phyloP scores from a whole-genome alignment of 129 eudicot genomes.

The Helichrysum umbraculigerum region DNA sequence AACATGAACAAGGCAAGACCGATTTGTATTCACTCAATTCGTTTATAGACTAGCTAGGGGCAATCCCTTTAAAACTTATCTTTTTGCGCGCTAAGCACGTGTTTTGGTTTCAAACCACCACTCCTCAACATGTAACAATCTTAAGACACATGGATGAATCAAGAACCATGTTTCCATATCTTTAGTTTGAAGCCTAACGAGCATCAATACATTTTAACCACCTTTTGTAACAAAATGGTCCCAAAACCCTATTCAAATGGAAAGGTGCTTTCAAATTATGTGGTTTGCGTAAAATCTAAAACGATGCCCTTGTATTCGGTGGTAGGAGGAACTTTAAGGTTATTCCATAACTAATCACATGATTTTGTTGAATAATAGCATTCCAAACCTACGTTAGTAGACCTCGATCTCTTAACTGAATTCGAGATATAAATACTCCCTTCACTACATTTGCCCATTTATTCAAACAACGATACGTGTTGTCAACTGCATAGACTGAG shows the following conservation, averaged over 20 bases:
- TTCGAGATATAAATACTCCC: constrained; percentile 18
- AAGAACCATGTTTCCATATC: constrained; percentile 20
- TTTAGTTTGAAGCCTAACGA: constrained; percentile 18
- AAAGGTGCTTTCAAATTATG: constrained; percentile 18
- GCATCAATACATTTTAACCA: constrained; percentile 12
- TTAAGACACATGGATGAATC: constrained; percentile 22
- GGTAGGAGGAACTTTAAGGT: constrained; percentile 5
- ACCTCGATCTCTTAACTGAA: background rate
- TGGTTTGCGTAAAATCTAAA: constrained; percentile 19
- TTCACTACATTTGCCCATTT: background rate
- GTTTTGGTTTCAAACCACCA: constrained; percentile 12
- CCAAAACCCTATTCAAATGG: constrained; percentile 12
- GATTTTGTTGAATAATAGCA: constrained; percentile 16
- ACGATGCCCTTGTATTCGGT: constrained; percentile 20
- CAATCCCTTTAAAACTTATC: background rate
- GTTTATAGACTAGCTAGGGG: too few relatives aligned
- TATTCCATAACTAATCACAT: constrained; percentile 33
- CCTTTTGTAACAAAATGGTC: constrained; percentile 24
- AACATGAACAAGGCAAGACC: background rate
- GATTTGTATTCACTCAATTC: too few relatives aligned
- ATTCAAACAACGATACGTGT: background rate
- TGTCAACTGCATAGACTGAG: background rate
- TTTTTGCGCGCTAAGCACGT: background rate
- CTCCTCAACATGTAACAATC: constrained; percentile 15
- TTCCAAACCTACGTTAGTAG: constrained; percentile 27